Conservation (phyloP, 192 early-diverging fungal genomes). For the Phycomyces blakesleeanus region DNA sequence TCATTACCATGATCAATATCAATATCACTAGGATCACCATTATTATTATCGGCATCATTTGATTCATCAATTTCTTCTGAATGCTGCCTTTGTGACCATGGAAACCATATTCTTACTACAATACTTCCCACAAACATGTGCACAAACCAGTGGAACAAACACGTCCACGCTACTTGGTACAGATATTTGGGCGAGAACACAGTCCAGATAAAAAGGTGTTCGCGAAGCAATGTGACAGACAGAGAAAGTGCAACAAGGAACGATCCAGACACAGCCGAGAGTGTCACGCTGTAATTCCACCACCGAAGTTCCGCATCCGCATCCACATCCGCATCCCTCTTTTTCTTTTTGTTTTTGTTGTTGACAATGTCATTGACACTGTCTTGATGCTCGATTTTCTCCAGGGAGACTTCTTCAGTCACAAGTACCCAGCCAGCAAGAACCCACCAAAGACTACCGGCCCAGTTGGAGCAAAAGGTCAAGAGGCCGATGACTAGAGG, state of each 20-base stretch:
- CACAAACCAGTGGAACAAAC: constrained; percentile 35
- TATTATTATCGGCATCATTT: too few relatives aligned
- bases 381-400: too few relatives aligned
- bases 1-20: too few relatives aligned
- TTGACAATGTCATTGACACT: too few relatives aligned
- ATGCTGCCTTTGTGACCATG: constrained; percentile 9
- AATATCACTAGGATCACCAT: too few relatives aligned
- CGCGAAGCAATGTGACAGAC: constrained; percentile 57
- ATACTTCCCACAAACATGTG: constrained; percentile 34
- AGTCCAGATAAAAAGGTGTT: constrained; percentile 80
- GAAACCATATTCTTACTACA: constrained; percentile 10
- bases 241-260: constrained; percentile 54
- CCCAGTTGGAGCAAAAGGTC: constrained; percentile 72
- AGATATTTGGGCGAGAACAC: constrained; percentile 81
- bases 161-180: constrained; percentile 70
- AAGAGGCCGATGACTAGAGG: constrained; percentile 56
- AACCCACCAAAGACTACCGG: constrained; percentile 66
- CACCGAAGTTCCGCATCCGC: constrained; percentile 9
- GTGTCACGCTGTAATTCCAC: constrained; percentile 13
- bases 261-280: constrained; percentile 30
- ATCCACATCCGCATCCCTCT: too few relatives aligned
- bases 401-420: constrained; percentile 6
- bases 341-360: too few relatives aligned
- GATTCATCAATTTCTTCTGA: not conserved
- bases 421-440: constrained; percentile 36